A percentile compares a stretch with the other conserved stretches of the same genome.
These are phyloP conservation scores for Pyrus hybrid DNA, from an alignment of 331 rosid species.

Conservation along the genomic window DNA sequence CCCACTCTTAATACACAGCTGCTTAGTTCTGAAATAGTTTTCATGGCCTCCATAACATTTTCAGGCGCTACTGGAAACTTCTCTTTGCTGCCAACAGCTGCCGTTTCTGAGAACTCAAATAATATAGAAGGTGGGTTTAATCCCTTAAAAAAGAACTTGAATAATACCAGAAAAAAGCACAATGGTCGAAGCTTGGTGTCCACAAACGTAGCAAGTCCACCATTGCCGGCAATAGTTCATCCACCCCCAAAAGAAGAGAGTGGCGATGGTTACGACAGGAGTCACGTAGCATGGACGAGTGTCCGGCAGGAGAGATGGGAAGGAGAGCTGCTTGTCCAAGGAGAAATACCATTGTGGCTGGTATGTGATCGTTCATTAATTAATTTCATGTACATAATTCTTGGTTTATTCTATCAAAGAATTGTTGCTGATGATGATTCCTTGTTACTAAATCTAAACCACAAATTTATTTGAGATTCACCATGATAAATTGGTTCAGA, in stretches of 20 bases:
- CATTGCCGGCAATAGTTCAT: constrained; percentile 14
- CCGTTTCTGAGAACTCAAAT: background rate
- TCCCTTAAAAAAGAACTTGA: background rate
- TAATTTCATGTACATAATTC: no score
- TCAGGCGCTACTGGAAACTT: constrained; percentile 8
- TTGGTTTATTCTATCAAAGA: no score
- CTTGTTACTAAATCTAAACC: no score
- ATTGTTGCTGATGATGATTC: no score
- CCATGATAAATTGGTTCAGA: no score
- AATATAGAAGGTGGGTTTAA: background rate
- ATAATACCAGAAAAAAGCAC: background rate
- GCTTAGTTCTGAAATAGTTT: background rate
- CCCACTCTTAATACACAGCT: background rate
- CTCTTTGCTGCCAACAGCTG: constrained; percentile 14
- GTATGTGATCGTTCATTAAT: constrained; percentile 20
- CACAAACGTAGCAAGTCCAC: constrained; percentile 44
- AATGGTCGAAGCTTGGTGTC: constrained; percentile 21
- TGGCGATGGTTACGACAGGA: background rate
- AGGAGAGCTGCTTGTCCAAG: constrained; percentile 72
- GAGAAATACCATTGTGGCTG: constrained; percentile 80
- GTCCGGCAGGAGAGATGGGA: constrained; percentile 80
- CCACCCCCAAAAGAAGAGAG: constrained; percentile 16
- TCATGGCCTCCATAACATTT: constrained; percentile 37
- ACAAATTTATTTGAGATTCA: no score
- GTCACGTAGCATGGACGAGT: constrained; percentile 92